Evolutionary conservation across 768 basidiomycete genomes (phyloP).

Genomic region (Gautieria morchelliformis): DNA sequence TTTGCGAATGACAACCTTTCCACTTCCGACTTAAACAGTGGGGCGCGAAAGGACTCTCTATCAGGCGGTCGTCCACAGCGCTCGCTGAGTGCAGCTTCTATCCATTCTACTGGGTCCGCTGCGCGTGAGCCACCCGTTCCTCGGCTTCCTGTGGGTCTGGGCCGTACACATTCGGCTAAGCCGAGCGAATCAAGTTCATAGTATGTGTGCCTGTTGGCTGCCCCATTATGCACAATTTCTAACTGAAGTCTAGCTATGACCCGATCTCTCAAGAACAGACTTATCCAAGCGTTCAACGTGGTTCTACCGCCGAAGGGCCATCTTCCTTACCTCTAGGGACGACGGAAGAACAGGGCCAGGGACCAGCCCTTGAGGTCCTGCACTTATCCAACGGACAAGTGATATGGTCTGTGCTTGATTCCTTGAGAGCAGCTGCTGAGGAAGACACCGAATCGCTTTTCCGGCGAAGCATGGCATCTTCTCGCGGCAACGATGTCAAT

Average conservation of each 20-base stretch:
- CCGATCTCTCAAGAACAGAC: not conserved
- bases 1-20: conserved; percentile 39
- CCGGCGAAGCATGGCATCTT: conserved; percentile 19
- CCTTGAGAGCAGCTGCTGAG: conserved; percentile 66
- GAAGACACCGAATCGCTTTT: conserved; percentile 44
- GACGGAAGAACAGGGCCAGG: conserved; percentile 16
- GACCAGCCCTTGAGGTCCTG: conserved; percentile 67
- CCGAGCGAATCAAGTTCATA: conserved; percentile 8
- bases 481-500: conserved; percentile 28
- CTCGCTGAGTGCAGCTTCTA: conserved; percentile 45
- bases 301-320: not conserved
- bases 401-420: conserved; percentile 72
- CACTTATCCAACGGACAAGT: conserved; percentile 84
- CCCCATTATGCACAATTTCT: not conserved
- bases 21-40: conserved; percentile 43
- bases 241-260: not conserved
- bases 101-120: conserved; percentile 60
- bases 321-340: not conserved
- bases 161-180: conserved; percentile 10
- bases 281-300: not conserved
- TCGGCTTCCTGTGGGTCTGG: conserved; percentile 27
- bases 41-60: conserved; percentile 48
- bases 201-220: not conserved
- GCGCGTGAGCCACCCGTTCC: conserved; percentile 85
- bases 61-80: conserved; percentile 38